Conservation (phyloP, 176 grass and related monocot genomes). For the Carex parvula region DNA sequence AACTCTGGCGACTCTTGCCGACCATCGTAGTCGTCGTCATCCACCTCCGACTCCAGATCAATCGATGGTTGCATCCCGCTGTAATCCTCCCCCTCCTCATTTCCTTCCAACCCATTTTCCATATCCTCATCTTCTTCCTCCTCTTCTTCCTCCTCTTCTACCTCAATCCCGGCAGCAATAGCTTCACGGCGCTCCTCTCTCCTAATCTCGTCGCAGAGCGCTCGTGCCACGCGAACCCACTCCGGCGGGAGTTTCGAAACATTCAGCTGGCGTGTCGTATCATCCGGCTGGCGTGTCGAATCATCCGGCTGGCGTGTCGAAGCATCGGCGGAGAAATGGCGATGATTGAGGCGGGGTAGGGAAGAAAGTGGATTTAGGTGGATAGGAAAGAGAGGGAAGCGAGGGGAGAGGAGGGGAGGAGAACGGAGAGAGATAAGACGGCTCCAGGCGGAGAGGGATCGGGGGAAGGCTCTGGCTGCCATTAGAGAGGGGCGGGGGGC, state of each 20-base stretch:
- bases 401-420: neutral
- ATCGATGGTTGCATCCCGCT: constrained; percentile 66
- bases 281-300: neutral
- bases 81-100: constrained; percentile 61
- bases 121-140: constrained; percentile 14
- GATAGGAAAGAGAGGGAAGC: neutral
- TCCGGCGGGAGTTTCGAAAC: too few relatives aligned
- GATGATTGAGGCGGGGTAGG: constrained; percentile 34
- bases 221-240: constrained; percentile 30
- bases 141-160: neutral
- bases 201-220: constrained; percentile 53
- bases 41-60: constrained; percentile 31
- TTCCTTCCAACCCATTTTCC: neutral
- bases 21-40: too few relatives aligned
- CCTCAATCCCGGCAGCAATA: neutral
- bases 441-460: constrained; percentile 49
- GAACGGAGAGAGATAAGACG: constrained; percentile 44
- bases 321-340: neutral
- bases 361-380: constrained; percentile 26
- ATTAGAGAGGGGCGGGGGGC: constrained; percentile 11
- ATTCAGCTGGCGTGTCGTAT: too few relatives aligned
- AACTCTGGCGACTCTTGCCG: neutral
- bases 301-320: neutral
- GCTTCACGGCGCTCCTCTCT: constrained; percentile 35
- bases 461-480: constrained; percentile 42